Evolutionary conservation across 192 early-diverging fungal genomes (phyloP).

Genomic region (Lunasporangiospora selenospora): DNA sequence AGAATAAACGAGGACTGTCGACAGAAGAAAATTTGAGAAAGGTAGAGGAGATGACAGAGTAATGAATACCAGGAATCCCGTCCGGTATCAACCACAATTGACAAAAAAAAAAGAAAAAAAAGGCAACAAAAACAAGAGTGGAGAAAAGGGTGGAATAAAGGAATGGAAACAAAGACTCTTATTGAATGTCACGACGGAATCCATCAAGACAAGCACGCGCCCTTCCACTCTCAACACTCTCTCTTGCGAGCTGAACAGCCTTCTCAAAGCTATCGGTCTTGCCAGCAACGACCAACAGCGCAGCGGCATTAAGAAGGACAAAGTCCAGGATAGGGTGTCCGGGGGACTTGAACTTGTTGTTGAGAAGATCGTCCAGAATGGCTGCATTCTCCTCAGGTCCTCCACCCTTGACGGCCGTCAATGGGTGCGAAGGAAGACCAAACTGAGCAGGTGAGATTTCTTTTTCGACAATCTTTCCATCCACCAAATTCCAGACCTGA

Average conservation of each 20-base stretch:
- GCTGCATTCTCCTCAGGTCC: slow-evolving; percentile 75
- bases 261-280: slow-evolving; percentile 73
- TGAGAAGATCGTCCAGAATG: slow-evolving; percentile 74
- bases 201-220: slow-evolving; percentile 68
- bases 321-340: slow-evolving; percentile 83
- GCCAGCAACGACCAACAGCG: slow-evolving; percentile 83
- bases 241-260: slow-evolving; percentile 77
- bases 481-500: slow-evolving; percentile 77
- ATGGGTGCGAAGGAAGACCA: slow-evolving; percentile 78
- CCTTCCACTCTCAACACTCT: slow-evolving; percentile 75
- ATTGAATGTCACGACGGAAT: slow-evolving; percentile 62
- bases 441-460: slow-evolving; percentile 86
- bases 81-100: not conserved
- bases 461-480: slow-evolving; percentile 66
- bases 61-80: not conserved
- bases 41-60: not conserved
- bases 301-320: slow-evolving; percentile 92
- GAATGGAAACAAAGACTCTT: not conserved
- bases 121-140: not conserved
- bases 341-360: slow-evolving; percentile 61
- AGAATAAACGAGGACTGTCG: not conserved
- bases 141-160: not conserved
- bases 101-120: not conserved
- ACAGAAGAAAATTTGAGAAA: not conserved
- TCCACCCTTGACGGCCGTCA: slow-evolving; percentile 75